Evolutionary conservation across 2,329 filamentous ascomycete species (phyloP), one percentile per base, ranked within the genome.

Genomic region (Didymella pomorum): DNA sequence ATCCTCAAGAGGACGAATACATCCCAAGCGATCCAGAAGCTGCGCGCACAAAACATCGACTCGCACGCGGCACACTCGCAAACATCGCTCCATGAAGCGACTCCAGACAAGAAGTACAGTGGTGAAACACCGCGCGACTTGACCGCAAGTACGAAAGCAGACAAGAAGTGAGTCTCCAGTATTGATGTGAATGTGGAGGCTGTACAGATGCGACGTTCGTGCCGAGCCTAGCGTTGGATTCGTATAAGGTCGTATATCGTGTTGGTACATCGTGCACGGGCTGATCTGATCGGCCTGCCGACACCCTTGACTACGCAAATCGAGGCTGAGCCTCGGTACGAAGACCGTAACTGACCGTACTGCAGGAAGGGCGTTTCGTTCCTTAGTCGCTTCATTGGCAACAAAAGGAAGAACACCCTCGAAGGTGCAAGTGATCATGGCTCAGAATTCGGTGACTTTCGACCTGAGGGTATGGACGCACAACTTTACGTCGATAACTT

Each of bases 361-460:
- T 44, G 45, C 70, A 96, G 90, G 77, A 97, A 97, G 80, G 89
- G 91, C 26, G 87, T 90, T 18, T 97, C 93, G 14, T 97, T 99
- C 74, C 85, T 99, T 26, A 96, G 92, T 76, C 90, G 93, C 53
- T 88, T 98, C 76, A 90, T 91, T 69, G 86, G 88, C 58, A 84
- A 83, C 60, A 93, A 92, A 80, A 96, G 90, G 78, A 92, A 90
- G 73, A 86, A 71, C 16, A 80, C 84, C 26, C 74, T 77, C 56
- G 79, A 79, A 52, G 79, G 76, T 52, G 65, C 71, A 42, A 82
- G 82, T 49, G 86, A 88, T 65, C 87, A 89, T 77, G 88, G 86
- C 69, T 92, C 90, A 1, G 91, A 93, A 68, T 76, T 87, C 45
- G 89, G 87, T 49, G 85, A 86, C 64, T 85, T 52, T 45, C 86